Evolutionary conservation across 2,329 filamentous ascomycete species (phyloP).

Genomic region (Phoma sp.): DNA sequence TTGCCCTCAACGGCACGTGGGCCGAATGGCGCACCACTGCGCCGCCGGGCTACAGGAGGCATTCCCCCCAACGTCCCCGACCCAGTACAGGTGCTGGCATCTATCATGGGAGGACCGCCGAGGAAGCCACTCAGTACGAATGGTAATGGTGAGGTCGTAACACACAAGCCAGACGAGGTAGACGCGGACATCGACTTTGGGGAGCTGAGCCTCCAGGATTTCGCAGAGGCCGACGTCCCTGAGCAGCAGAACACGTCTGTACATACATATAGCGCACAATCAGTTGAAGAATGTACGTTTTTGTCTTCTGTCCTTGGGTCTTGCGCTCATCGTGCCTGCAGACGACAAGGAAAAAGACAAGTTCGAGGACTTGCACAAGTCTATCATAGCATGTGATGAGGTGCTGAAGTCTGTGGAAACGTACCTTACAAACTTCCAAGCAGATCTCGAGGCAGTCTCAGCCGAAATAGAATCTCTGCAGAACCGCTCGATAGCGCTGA

Average conservation of each 20-base stretch:
- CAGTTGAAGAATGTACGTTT: constrained; percentile 74
- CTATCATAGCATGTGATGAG: constrained; percentile 89
- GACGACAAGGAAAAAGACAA: constrained; percentile 83
- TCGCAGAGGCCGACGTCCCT: constrained; percentile 57
- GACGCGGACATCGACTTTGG: constrained; percentile 79
- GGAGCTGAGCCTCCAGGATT: constrained; percentile 76
- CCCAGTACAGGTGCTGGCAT: constrained; percentile 73
- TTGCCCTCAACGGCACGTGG: constrained; percentile 71
- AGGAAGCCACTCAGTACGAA: constrained; percentile 32
- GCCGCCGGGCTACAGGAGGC: constrained; percentile 65
- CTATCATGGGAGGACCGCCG: constrained; percentile 60
- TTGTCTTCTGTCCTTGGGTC: constrained; percentile 27
- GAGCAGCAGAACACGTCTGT: constrained; percentile 45
- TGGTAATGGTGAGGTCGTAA: constrained; percentile 36
- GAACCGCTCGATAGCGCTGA: constrained; percentile 81
- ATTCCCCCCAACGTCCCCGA: constrained; percentile 67
- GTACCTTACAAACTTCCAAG: constrained; percentile 91
- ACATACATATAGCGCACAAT: constrained; percentile 65
- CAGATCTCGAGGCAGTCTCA: constrained; percentile 89
- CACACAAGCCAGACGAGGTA: constrained; percentile 57
- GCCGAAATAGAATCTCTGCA: constrained; percentile 95
- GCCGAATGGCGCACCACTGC: constrained; percentile 68
- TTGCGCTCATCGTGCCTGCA: constrained; percentile 46
- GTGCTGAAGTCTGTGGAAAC: constrained; percentile 91
- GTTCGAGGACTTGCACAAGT: constrained; percentile 89